Evolutionary conservation across 2,329 filamentous ascomycete species (phyloP).

Genomic region (Lizonia empirigonia): DNA sequence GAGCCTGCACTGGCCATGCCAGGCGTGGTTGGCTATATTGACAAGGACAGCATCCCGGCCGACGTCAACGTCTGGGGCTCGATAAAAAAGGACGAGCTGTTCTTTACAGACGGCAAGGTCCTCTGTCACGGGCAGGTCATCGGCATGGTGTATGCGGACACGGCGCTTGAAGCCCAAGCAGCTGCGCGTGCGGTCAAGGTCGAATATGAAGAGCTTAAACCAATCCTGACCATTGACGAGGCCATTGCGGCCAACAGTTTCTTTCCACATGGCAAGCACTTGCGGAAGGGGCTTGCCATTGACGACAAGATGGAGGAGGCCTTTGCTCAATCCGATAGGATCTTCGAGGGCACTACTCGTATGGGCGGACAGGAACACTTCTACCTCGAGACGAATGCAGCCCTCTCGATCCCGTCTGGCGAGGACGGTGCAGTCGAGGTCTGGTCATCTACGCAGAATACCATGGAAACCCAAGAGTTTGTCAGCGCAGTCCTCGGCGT

Average conservation of each 20-base stretch:
- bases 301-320: constrained; percentile 66
- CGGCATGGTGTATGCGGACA: constrained; percentile 82
- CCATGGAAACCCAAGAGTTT: constrained; percentile 60
- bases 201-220: constrained; percentile 85
- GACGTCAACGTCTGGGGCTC: constrained; percentile 91
- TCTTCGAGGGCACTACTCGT: constrained; percentile 80
- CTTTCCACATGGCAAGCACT: constrained; percentile 76
- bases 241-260: constrained; percentile 88
- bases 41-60: constrained; percentile 78
- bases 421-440: constrained; percentile 96
- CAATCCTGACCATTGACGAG: constrained; percentile 90
- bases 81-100: constrained; percentile 78
- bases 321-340: constrained; percentile 76
- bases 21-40: constrained; percentile 82
- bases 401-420: constrained; percentile 79
- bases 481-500: constrained; percentile 82
- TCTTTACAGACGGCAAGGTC: constrained; percentile 89
- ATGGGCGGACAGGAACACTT: constrained; percentile 98
- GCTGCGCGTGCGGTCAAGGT: constrained; percentile 83
- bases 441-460: constrained; percentile 56
- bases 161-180: constrained; percentile 75
- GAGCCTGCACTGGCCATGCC: constrained; percentile 79
- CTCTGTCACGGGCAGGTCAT: constrained; percentile 88
- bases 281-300: constrained; percentile 71
- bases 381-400: constrained; percentile 90